Conservation (phyloP, 192 early-diverging fungal genomes). For the Backusella tuberculispora region DNA sequence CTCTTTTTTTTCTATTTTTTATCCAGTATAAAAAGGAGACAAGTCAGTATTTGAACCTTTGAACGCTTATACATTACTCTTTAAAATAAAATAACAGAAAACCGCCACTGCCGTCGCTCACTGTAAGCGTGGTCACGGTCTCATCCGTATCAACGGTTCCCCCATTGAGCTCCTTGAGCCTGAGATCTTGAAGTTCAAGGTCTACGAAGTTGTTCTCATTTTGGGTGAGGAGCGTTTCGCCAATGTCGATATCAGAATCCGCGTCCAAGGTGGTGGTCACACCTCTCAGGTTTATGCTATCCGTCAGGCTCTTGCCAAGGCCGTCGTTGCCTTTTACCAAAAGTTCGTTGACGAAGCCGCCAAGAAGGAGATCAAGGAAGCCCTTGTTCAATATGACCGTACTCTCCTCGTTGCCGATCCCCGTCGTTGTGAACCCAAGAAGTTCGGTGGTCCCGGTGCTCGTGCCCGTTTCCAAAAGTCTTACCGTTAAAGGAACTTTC, state of each 20-base stretch:
- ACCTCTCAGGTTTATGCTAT: conserved; percentile 98
- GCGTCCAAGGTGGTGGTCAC: conserved; percentile 94
- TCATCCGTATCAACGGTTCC: conserved; percentile 97
- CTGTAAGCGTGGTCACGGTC: conserved; percentile 96
- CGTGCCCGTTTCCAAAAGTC: conserved; percentile 93
- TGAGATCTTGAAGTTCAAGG: conserved; percentile 96
- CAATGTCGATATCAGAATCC: conserved; percentile 95
- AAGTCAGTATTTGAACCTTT: neutral
- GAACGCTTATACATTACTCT: conserved; percentile 11
- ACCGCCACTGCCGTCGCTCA: conserved; percentile 99
- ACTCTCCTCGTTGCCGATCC: conserved; percentile 97
- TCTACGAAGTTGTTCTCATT: conserved; percentile 96
- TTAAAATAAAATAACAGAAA: conserved; percentile 60
- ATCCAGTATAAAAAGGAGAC: neutral
- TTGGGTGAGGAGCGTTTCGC: conserved; percentile 97
- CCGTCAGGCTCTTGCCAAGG: conserved; percentile 99
- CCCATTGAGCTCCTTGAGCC: conserved; percentile 96
- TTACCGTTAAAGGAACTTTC: conserved; percentile 70
- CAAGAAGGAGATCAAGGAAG: conserved; percentile 99
- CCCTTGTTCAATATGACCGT: conserved; percentile 89
- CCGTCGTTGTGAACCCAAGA: conserved; percentile 99
- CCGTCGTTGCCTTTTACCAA: conserved; percentile 98
- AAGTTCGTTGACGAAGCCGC: conserved; percentile 99
- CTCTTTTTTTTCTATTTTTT: neutral
- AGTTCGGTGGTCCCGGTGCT: conserved; percentile 99